Conservation (phyloP, 1,139 yeast genomes). For the Blastobotrys persicus region DNA sequence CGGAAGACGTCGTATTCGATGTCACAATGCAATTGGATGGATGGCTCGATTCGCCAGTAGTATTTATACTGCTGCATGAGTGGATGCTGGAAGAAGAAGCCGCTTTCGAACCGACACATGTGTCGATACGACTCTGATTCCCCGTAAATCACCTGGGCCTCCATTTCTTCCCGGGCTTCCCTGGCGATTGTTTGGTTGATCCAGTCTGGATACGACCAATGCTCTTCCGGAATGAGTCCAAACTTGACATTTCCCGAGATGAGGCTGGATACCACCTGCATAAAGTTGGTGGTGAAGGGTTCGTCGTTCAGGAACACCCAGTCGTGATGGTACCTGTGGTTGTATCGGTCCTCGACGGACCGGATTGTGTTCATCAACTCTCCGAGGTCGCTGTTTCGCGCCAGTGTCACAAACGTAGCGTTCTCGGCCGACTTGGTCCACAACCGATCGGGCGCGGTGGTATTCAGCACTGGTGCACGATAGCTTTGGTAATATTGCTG, state of each 20-base stretch:
- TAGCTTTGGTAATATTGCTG: not conserved
- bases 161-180: constrained; percentile 46
- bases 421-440: constrained; percentile 29
- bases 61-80: constrained; percentile 69
- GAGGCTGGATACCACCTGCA: constrained; percentile 41
- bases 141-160: constrained; percentile 58
- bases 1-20: constrained; percentile 78
- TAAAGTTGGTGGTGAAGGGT: constrained; percentile 51
- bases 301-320: constrained; percentile 79
- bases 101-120: constrained; percentile 92
- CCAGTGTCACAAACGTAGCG: constrained; percentile 62
- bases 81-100: constrained; percentile 81
- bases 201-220: constrained; percentile 72
- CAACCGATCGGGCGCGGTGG: not conserved
- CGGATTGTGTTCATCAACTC: constrained; percentile 56
- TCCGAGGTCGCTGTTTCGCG: constrained; percentile 62
- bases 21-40: constrained; percentile 72
- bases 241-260: constrained; percentile 63
- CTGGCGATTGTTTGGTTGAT: constrained; percentile 60
- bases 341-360: constrained; percentile 69
- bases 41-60: constrained; percentile 96
- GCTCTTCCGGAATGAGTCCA: constrained; percentile 61
- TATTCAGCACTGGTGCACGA: no score
- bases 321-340: constrained; percentile 63
- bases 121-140: constrained; percentile 67